A percentile compares a stretch with the other conserved stretches of the same genome.
Evolutionary conservation across 345 rosid genomes (phyloP).

Genomic region (Eucalyptus caleyi): DNA sequence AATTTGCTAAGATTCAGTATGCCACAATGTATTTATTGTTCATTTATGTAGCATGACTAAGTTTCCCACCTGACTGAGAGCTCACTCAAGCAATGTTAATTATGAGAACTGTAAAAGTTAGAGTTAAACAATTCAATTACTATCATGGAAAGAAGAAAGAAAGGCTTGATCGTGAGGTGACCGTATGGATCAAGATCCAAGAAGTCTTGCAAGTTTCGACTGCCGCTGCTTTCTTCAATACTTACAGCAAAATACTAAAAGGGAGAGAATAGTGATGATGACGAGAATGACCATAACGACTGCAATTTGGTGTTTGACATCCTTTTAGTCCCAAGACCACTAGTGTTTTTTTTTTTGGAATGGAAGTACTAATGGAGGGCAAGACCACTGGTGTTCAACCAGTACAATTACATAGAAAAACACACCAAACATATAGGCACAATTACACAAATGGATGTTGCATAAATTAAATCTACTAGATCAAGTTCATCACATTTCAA

Average conservation of each 20-base stretch:
- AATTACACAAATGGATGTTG: fast-evolving
- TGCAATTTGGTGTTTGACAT: neutral
- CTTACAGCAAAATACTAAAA: too few species aligned
- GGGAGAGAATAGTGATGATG: fast-evolving
- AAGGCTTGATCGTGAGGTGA: too few species aligned
- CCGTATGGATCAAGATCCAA: too few species aligned
- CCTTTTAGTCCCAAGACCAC: fast-evolving
- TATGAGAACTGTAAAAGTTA: fast-evolving
- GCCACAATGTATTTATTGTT: fast-evolving
- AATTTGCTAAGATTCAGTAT: too few species aligned
- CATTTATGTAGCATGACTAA: neutral
- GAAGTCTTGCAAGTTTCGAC: too few species aligned
- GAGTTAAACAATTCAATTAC: too few species aligned
- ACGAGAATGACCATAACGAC: fast-evolving
- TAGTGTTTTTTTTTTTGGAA: too few species aligned
- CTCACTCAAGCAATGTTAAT: neutral
- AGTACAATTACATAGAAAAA: fast-evolving
- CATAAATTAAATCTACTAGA: neutral
- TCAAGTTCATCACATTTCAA: neutral
- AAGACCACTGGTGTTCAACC: too few species aligned
- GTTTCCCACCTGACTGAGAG: fast-evolving
- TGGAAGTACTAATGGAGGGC: neutral
- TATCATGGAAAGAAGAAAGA: too few species aligned
- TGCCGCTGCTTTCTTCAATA: neutral
- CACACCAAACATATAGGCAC: neutral